Conservation (phyloP, 108 stramenopile genomes). For the Parietichytrium sp. region DNA sequence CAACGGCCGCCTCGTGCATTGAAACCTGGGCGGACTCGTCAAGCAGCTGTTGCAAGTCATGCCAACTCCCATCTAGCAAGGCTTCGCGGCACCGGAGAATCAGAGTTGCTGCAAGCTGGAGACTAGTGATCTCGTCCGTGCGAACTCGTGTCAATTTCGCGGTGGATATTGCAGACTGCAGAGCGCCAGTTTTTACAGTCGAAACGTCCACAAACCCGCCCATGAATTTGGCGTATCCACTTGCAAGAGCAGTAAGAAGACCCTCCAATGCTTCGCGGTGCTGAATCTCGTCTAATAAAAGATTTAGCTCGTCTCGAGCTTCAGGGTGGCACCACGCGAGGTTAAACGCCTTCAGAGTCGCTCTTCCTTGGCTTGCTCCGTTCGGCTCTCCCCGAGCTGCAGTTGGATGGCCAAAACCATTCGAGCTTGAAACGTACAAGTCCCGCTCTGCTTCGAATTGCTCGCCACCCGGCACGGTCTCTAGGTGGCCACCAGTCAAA, state of each 20-base stretch:
- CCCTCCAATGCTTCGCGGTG: conserved; percentile 31
- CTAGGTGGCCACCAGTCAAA: background rate
- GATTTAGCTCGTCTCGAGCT: background rate
- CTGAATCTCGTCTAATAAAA: conserved; percentile 13
- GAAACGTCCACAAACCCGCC: conserved; percentile 16
- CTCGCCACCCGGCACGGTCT: background rate
- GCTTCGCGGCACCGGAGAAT: conserved; percentile 29
- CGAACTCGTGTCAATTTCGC: background rate
- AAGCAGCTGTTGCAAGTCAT: background rate
- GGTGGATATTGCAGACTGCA: conserved; percentile 9
- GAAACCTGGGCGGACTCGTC: background rate
- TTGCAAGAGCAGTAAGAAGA: background rate
- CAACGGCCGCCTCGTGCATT: conserved; percentile 23
- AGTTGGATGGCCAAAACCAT: too few relatives aligned
- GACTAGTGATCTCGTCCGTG: background rate
- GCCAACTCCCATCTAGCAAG: conserved; percentile 21
- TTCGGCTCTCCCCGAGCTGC: background rate
- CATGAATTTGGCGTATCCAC: background rate
- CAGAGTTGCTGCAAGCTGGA: background rate
- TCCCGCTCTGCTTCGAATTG: too few relatives aligned
- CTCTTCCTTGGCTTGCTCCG: background rate
- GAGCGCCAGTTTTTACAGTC: conserved; percentile 18
- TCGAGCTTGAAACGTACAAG: background rate
- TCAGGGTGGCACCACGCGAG: conserved; percentile 28
- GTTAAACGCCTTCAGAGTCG: background rate